A percentile compares a stretch with the other conserved stretches of the same genome.
Evolutionary conservation across 805 yeast genomes (phyloP).

Genomic region (Candida ulmi): DNA sequence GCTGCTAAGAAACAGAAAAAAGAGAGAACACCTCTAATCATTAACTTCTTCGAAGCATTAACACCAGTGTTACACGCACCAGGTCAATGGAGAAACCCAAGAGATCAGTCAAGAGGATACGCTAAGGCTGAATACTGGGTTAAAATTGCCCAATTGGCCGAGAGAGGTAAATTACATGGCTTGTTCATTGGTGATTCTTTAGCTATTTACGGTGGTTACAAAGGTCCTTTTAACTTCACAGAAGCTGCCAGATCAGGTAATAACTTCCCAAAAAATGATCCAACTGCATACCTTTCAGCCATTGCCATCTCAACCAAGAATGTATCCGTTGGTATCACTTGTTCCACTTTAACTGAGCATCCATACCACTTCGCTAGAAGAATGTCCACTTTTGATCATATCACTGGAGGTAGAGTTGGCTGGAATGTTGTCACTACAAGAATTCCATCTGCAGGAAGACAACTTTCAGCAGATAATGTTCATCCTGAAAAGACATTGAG

Average conservation of each 20-base stretch:
- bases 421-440: neutral
- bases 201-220: conserved; percentile 1
- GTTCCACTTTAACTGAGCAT: neutral
- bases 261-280: conserved; percentile 1
- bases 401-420: conserved; percentile 1
- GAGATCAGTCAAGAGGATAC: conserved; percentile 1
- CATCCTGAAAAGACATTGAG: neutral
- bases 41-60: neutral
- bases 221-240: neutral
- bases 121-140: conserved; percentile 1
- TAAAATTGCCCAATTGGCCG: neutral
- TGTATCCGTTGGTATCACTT: neutral
- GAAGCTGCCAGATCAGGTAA: neutral
- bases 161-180: neutral
- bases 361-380: conserved; percentile 1
- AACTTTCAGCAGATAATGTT: neutral
- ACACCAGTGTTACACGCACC: conserved; percentile 1
- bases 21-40: neutral
- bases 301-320: conserved; percentile 1
- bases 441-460: neutral
- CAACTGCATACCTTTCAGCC: neutral
- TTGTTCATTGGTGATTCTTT: neutral
- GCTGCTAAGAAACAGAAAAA: neutral
- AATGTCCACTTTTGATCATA: neutral
- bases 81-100: conserved; percentile 2